A percentile compares a stretch with the other conserved stretches of the same genome.
phyloP scores from a whole-genome alignment of 176 grass and related monocot genomes.

The Juncus inflexus region DNA sequence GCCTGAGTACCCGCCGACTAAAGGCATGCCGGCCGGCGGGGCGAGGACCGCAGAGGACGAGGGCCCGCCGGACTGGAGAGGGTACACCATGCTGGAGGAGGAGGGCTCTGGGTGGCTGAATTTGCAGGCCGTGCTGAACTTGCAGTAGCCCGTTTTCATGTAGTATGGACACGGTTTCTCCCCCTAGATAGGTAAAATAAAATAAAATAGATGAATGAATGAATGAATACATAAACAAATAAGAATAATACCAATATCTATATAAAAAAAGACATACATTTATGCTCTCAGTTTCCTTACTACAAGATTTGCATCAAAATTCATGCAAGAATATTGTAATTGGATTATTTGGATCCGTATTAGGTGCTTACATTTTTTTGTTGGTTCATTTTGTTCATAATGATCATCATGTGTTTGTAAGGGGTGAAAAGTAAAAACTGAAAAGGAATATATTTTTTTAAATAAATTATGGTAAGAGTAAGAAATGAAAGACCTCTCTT shows the following conservation, averaged over 20 bases:
- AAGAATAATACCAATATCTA: no score
- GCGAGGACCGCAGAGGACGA: constrained; percentile 23
- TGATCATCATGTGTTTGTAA: background rate
- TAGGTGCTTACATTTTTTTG: background rate
- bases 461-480: constrained; percentile 14
- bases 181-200: constrained; percentile 22
- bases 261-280: no score
- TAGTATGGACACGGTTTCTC: constrained; percentile 43
- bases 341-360: no score
- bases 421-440: background rate
- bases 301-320: no score
- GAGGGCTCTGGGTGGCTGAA: constrained; percentile 39
- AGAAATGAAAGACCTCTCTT: constrained; percentile 14
- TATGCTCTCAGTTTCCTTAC: no score
- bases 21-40: constrained; percentile 23
- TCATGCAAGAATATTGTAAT: no score
- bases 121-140: constrained; percentile 40
- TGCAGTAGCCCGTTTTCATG: constrained; percentile 41
- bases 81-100: constrained; percentile 7
- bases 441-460: background rate
- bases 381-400: constrained; percentile 12
- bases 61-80: constrained; percentile 15
- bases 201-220: background rate
- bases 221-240: background rate
- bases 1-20: constrained; percentile 22